Conservation (phyloP, 495 filamentous ascomycete genomes). For the Sporormia fimetaria region DNA sequence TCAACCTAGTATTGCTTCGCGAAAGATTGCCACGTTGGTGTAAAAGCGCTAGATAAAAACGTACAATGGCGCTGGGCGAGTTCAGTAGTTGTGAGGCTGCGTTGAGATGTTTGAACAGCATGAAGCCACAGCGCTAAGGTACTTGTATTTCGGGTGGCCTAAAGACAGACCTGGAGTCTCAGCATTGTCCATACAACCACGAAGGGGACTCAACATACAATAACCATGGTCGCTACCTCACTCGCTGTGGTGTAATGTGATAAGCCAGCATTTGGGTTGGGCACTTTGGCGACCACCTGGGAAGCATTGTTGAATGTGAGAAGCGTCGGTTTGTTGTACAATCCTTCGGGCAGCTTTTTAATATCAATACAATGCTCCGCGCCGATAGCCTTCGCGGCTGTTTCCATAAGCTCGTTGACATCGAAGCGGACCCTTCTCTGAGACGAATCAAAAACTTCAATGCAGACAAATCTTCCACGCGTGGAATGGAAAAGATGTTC, state of each 20-base stretch:
- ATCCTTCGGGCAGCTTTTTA: slow-evolving; percentile 14
- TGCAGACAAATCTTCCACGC: slow-evolving; percentile 14
- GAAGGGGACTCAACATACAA: slow-evolving; percentile 9
- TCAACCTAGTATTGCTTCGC: no score
- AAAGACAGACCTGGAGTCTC: no score
- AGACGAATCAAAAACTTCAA: slow-evolving; percentile 12
- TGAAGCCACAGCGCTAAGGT: no score
- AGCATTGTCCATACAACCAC: no score
- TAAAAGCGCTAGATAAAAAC: no score
- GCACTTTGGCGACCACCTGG: slow-evolving; percentile 16
- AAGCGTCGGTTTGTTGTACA: slow-evolving; percentile 11
- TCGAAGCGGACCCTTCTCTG: slow-evolving; percentile 12
- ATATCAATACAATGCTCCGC: slow-evolving; percentile 10
- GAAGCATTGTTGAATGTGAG: slow-evolving; percentile 12
- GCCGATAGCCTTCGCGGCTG: slow-evolving; percentile 10
- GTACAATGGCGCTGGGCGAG: no score
- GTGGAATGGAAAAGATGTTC: slow-evolving; percentile 20
- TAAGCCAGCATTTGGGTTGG: slow-evolving; percentile 17
- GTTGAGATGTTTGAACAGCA: no score
- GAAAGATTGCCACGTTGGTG: no score
- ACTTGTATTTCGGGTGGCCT: no score
- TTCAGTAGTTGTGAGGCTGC: no score
- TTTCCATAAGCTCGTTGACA: slow-evolving; percentile 8
- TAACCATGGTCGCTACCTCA: slow-evolving; percentile 22
- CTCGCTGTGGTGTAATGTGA: slow-evolving; percentile 20